Evolutionary conservation across 768 basidiomycete species (phyloP).

Genomic region (Trichaptum fuscoviolaceum): DNA sequence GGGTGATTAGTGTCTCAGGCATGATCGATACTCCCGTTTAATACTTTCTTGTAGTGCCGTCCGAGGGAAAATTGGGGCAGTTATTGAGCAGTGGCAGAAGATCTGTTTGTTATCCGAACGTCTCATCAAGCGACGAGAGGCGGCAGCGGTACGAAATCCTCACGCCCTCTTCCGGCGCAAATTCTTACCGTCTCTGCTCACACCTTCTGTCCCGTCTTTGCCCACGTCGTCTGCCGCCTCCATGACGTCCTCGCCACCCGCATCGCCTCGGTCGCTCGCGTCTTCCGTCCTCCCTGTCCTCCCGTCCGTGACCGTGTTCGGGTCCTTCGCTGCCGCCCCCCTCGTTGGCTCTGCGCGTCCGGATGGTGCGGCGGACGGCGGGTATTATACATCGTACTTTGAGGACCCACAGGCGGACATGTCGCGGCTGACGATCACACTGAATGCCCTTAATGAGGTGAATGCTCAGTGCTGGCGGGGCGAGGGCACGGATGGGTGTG

Average conservation of each 20-base stretch:
- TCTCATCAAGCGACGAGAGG: constrained; percentile 84
- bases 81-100: constrained; percentile 91
- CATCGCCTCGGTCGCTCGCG: constrained; percentile 12
- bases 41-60: constrained; percentile 45
- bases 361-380: constrained; percentile 2
- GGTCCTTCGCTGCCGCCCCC: not conserved
- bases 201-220: constrained; percentile 41
- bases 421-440: constrained; percentile 74
- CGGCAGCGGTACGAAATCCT: constrained; percentile 77
- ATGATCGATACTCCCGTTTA: constrained; percentile 5
- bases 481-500: constrained; percentile 52
- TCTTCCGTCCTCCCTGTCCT: constrained; percentile 15
- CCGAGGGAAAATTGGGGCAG: constrained; percentile 64
- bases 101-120: constrained; percentile 85
- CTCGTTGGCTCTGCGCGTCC: constrained; percentile 4
- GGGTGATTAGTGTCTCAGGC: constrained; percentile 37
- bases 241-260: constrained; percentile 29
- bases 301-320: constrained; percentile 5
- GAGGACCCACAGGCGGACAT: constrained; percentile 62
- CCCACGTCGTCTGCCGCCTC: constrained; percentile 25
- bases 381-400: constrained; percentile 2
- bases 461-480: constrained; percentile 81
- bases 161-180: constrained; percentile 53
- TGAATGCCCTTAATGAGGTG: constrained; percentile 72
- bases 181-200: constrained; percentile 67